These are phyloP conservation scores for Scutellaria barbata DNA, from an alignment of 257 asterid species.

Conservation along the genomic window DNA sequence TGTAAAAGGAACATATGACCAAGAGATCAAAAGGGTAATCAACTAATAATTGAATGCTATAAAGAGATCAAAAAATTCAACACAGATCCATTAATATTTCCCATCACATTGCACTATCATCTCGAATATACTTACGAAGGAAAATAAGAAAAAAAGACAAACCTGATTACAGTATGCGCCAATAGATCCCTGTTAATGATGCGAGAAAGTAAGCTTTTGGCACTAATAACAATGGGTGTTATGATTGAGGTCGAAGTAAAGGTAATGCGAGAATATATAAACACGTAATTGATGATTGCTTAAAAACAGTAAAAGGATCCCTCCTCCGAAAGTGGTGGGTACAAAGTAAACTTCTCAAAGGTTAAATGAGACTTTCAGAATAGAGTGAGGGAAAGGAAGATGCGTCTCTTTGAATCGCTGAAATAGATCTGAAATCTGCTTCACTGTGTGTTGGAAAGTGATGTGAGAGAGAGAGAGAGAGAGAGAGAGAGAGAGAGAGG, in stretches of 20 bases:
- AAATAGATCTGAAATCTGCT: conserved; percentile 51
- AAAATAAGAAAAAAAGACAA: conserved; percentile 13
- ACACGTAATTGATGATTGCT: conserved; percentile 32
- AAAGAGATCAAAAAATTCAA: conserved; percentile 28
- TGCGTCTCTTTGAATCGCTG: conserved; percentile 34
- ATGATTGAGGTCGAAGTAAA: conserved; percentile 36
- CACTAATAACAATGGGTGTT: conserved; percentile 26
- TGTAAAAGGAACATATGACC: not conserved
- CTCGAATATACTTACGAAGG: not conserved
- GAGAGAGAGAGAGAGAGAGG: not conserved
- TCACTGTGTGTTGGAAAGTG: not conserved
- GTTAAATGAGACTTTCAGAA: conserved; percentile 53
- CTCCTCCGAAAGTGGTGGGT: conserved; percentile 43
- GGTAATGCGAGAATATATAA: conserved; percentile 32
- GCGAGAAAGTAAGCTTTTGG: conserved; percentile 21
- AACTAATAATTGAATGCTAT: conserved; percentile 13
- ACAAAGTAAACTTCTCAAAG: conserved; percentile 43
- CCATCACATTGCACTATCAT: conserved; percentile 36
- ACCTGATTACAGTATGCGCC: conserved; percentile 38
- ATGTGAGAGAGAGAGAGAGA: conserved; percentile 26
- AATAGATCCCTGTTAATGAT: conserved; percentile 28
- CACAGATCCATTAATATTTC: conserved; percentile 34
- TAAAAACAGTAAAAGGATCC: conserved; percentile 31
- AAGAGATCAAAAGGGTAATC: conserved; percentile 27
- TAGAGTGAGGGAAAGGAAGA: conserved; percentile 25